Evolutionary conservation across 257 asterid species (phyloP).

Genomic region (Lithospermum erythrorhizon): DNA sequence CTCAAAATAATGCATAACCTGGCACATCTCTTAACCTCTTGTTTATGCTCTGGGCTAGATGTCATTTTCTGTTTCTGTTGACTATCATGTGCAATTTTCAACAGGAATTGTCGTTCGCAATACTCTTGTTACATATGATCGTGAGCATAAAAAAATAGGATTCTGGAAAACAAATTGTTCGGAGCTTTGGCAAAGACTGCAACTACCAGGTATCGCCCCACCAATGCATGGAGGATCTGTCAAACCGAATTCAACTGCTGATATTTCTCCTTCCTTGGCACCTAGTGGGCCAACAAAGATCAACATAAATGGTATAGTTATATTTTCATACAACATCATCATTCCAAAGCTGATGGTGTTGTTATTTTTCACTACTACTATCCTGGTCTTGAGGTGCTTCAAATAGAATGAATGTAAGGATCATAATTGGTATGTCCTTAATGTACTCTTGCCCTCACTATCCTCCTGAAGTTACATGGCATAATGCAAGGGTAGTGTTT

Average conservation of each 20-base stretch:
- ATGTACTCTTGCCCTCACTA: no score
- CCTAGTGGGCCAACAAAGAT: constrained; percentile 43
- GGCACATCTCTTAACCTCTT: neutral
- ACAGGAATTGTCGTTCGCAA: constrained; percentile 91
- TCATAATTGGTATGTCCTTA: no score
- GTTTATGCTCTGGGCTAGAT: neutral
- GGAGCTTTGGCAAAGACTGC: constrained; percentile 84
- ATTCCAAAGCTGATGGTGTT: neutral
- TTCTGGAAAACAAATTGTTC: constrained; percentile 98
- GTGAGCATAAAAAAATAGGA: constrained; percentile 81
- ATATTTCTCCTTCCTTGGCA: constrained; percentile 38
- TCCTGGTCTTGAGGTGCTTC: no score
- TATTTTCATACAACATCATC: neutral
- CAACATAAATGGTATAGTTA: constrained; percentile 39
- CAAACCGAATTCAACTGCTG: constrained; percentile 28
- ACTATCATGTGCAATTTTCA: neutral
- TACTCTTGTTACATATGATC: constrained; percentile 93
- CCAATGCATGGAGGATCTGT: constrained; percentile 31
- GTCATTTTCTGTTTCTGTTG: neutral
- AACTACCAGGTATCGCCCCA: constrained; percentile 41
- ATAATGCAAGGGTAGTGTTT: no score
- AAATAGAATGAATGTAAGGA: no score
- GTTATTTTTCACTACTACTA: no score
- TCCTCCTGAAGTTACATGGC: no score
- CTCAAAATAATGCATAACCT: no score